phyloP scores from a whole-genome alignment of 352 stramenopile species.

The Phytophthora cryptogea region DNA sequence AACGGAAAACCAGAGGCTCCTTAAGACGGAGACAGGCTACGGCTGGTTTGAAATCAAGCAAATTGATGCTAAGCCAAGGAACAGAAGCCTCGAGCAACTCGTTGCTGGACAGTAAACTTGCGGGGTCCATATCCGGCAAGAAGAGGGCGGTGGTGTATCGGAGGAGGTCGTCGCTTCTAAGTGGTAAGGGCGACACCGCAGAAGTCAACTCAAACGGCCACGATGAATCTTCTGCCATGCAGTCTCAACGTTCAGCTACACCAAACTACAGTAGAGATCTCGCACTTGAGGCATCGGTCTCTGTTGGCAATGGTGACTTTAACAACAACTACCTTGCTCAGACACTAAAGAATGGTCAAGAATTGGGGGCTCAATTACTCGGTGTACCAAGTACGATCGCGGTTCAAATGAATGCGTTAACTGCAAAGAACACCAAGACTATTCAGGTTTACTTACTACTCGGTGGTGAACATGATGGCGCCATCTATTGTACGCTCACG shows the following conservation, averaged over 20 bases:
- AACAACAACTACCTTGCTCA: neutral
- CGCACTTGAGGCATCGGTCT: too few relatives aligned
- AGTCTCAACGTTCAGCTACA: neutral
- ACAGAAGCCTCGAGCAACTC: slow-evolving; percentile 3
- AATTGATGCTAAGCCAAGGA: slow-evolving; percentile 8
- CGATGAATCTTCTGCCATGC: neutral
- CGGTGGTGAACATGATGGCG: slow-evolving; percentile 44
- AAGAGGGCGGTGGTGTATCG: slow-evolving; percentile 14
- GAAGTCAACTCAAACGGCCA: neutral
- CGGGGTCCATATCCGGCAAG: slow-evolving; percentile 9
- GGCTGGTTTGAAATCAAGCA: slow-evolving; percentile 5
- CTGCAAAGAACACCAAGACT: slow-evolving; percentile 7
- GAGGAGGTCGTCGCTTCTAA: slow-evolving; percentile 1
- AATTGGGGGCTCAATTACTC: too few relatives aligned
- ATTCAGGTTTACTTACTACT: slow-evolving; percentile 38
- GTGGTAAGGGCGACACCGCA: neutral
- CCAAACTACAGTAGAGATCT: neutral
- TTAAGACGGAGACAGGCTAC: neutral
- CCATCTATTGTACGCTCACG: slow-evolving; percentile 34
- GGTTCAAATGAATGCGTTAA: slow-evolving; percentile 3
- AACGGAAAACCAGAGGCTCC: neutral
- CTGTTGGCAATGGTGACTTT: neutral
- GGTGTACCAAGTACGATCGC: neutral
- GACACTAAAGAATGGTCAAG: neutral
- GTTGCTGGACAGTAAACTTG: slow-evolving; percentile 13